Percentiles rank a stretch among this genome's conserved stretches.
phyloP scores from a whole-genome alignment of 805 yeast species.

The Maudiozyma pseudohumilis region DNA sequence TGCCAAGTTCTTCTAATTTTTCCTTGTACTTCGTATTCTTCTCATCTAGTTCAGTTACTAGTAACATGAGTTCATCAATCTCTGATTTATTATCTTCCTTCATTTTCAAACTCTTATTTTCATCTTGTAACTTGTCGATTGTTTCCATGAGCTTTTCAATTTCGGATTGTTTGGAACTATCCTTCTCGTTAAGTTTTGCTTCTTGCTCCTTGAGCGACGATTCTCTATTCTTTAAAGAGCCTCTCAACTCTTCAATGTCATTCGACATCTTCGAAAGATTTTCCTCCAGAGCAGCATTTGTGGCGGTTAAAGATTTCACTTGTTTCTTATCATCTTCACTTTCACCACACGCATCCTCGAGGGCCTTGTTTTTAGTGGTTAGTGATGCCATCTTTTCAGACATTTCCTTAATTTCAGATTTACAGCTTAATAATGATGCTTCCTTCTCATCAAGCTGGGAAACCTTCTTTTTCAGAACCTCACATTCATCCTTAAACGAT shows the following conservation, averaged over 20 bases:
- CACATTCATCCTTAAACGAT: neutral
- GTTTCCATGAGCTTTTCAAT: conserved; percentile 3
- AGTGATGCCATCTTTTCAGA: too few relatives aligned
- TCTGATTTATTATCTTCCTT: conserved; percentile 16
- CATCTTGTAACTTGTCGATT: conserved; percentile 4
- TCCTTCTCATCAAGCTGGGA: too few relatives aligned
- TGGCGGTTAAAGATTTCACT: neutral
- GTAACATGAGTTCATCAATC: conserved; percentile 60
- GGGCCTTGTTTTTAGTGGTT: too few relatives aligned
- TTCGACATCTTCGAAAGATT: too few relatives aligned
- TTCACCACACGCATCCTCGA: too few relatives aligned
- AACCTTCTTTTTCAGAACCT: too few relatives aligned
- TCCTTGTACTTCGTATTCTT: conserved; percentile 48
- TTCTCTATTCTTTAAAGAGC: too few relatives aligned
- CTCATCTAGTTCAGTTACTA: conserved; percentile 71
- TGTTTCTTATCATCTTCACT: too few relatives aligned
- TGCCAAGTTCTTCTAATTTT: conserved; percentile 43
- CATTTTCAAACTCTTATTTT: conserved; percentile 6
- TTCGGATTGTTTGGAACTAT: conserved; percentile 3
- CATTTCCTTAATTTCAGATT: too few relatives aligned
- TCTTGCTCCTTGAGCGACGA: conserved; percentile 1
- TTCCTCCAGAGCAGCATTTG: too few relatives aligned
- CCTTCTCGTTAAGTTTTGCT: neutral
- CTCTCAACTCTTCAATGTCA: too few relatives aligned
- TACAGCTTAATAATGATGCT: too few relatives aligned